Conservation (phyloP, 2,329 filamentous ascomycete genomes). For the Rutstroemia sp. region DNA sequence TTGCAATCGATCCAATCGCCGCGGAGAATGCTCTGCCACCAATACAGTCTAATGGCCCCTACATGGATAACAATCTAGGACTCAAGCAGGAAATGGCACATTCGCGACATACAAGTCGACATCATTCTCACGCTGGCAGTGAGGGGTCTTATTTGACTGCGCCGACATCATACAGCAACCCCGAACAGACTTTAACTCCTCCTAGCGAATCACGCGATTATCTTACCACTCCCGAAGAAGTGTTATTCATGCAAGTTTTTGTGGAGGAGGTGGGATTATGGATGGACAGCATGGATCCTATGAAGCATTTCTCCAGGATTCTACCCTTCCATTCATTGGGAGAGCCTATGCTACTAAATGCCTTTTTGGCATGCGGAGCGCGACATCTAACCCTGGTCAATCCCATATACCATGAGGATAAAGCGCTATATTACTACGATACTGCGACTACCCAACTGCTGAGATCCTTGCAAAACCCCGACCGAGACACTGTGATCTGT, state of each 20-base stretch:
- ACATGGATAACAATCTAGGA: conserved; percentile 19
- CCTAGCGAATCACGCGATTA: conserved; percentile 48
- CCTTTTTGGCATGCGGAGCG: conserved; percentile 81
- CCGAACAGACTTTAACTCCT: conserved; percentile 30
- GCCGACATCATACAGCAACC: conserved; percentile 30
- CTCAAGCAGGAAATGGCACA: conserved; percentile 21
- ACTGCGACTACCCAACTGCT: conserved; percentile 74
- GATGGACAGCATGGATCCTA: conserved; percentile 87
- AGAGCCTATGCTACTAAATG: conserved; percentile 83
- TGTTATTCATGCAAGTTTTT: conserved; percentile 87
- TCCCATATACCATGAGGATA: conserved; percentile 63
- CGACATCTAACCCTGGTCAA: conserved; percentile 71
- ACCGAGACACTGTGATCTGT: conserved; percentile 76
- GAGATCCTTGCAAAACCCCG: conserved; percentile 71
- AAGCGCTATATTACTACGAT: conserved; percentile 77
- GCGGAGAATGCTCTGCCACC: conserved; percentile 26
- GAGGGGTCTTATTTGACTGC: conserved; percentile 31
- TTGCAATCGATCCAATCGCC: conserved; percentile 13
- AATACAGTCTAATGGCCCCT: conserved; percentile 23
- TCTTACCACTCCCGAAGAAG: conserved; percentile 67
- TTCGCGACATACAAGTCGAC: conserved; percentile 23
- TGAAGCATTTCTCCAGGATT: conserved; percentile 78
- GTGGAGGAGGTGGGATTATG: conserved; percentile 83
- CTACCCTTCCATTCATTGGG: conserved; percentile 77
- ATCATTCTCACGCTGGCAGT: conserved; percentile 28